phyloP scores from a whole-genome alignment of 805 yeast species.

The Barnettozyma vustinii region DNA sequence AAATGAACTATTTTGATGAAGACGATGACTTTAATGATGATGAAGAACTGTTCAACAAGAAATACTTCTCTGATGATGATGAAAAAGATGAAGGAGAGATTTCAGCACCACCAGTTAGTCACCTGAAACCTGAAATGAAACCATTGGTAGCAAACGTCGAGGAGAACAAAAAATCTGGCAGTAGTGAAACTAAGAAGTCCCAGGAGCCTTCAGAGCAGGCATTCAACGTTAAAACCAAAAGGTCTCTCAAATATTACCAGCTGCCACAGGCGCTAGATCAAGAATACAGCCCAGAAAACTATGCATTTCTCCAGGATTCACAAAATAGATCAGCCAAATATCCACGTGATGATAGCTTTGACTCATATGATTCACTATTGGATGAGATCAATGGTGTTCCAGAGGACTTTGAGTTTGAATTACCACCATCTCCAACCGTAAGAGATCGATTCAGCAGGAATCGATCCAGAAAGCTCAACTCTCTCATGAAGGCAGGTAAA shows the following conservation, averaged over 20 bases:
- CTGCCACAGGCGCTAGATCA: slow-evolving; percentile 31
- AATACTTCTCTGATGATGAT: slow-evolving; percentile 24
- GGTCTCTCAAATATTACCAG: slow-evolving; percentile 34
- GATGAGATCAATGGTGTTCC: slow-evolving; percentile 50
- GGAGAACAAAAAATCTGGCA: background rate
- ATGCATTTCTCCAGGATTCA: slow-evolving; percentile 1
- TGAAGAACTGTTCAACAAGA: slow-evolving; percentile 28
- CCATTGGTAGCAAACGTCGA: background rate
- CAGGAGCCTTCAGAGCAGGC: background rate
- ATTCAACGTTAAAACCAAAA: slow-evolving; percentile 2
- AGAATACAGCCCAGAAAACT: slow-evolving; percentile 18
- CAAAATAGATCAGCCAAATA: background rate
- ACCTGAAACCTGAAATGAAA: background rate
- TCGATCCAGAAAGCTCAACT: slow-evolving; percentile 16
- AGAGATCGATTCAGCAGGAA: background rate
- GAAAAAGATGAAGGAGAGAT: background rate
- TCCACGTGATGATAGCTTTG: slow-evolving; percentile 10
- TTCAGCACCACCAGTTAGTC: background rate
- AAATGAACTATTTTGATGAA: slow-evolving; percentile 33
- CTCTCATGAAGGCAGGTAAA: slow-evolving; percentile 10
- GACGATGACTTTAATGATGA: slow-evolving; percentile 30
- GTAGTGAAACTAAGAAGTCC: background rate
- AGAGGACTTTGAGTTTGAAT: slow-evolving; percentile 33
- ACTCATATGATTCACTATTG: slow-evolving; percentile 35
- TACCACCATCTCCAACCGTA: background rate